A percentile compares a stretch with the other conserved stretches of the same genome.
These are phyloP conservation scores for Candida dubliniensis DNA, from an alignment of 1,139 yeast genomes.

Conservation along the genomic window DNA sequence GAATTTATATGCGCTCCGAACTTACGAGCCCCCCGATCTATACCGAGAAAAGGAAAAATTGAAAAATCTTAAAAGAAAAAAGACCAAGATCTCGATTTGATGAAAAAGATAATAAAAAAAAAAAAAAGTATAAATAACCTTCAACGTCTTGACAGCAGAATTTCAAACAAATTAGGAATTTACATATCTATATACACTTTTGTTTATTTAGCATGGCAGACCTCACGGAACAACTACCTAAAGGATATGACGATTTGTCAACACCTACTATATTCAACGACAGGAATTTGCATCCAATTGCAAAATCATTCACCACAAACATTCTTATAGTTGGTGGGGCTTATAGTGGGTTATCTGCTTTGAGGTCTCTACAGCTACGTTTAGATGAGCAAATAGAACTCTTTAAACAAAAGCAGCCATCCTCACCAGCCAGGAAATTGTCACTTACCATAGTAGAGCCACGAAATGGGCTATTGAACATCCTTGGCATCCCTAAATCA, in stretches of 20 bases:
- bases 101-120: too few relatives aligned
- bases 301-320: constrained; percentile 23
- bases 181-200: too few relatives aligned
- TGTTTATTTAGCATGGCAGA: too few relatives aligned
- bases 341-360: constrained; percentile 48
- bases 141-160: too few relatives aligned
- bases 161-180: too few relatives aligned
- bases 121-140: too few relatives aligned
- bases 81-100: too few relatives aligned
- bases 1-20: too few relatives aligned
- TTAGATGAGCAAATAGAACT: constrained; percentile 7
- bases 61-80: too few relatives aligned
- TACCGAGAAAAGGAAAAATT: too few relatives aligned
- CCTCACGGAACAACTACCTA: background rate
- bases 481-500: constrained; percentile 52
- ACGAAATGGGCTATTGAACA: constrained; percentile 50
- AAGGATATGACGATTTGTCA: background rate
- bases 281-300: background rate
- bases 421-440: constrained; percentile 15
- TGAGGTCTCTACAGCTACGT: constrained; percentile 33
- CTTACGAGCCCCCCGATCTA: too few relatives aligned
- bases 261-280: background rate
- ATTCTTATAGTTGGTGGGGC: constrained; percentile 55
- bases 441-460: constrained; percentile 51
- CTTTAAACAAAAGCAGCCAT: constrained; percentile 1